These are phyloP conservation scores for Alternaria arbusti DNA, from an alignment of 2,329 filamentous ascomycete species.

Conservation along the genomic window DNA sequence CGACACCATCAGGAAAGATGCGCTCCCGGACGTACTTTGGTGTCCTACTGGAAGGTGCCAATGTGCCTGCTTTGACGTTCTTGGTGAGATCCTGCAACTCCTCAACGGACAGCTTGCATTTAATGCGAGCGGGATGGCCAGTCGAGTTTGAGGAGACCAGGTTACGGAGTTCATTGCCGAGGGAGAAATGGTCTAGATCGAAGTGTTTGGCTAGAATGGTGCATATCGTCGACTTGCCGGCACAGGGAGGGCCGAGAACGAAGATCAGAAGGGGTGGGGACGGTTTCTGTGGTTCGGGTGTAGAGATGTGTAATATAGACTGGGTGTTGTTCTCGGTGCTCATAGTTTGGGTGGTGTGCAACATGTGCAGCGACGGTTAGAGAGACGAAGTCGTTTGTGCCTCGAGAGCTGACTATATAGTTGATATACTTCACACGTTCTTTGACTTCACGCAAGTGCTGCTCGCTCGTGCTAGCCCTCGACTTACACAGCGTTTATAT, in stretches of 20 bases:
- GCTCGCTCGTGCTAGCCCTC: not conserved
- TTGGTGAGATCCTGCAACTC: conserved; percentile 3
- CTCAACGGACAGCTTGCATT: not conserved
- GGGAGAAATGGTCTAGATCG: conserved; percentile 14
- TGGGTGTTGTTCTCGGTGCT: not conserved
- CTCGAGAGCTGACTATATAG: not conserved
- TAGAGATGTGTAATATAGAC: not conserved
- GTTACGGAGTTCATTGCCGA: conserved; percentile 15
- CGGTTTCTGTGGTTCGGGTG: not conserved
- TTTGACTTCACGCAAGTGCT: not conserved
- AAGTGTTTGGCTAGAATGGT: conserved; percentile 4
- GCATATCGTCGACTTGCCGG: conserved; percentile 19
- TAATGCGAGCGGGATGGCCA: conserved; percentile 4
- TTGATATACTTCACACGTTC: not conserved
- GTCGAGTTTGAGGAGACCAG: conserved; percentile 7
- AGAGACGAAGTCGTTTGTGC: not conserved
- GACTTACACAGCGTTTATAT: not conserved
- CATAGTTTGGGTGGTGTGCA: not conserved
- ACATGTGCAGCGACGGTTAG: not conserved
- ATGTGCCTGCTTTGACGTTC: conserved; percentile 7
- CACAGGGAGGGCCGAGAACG: conserved; percentile 16
- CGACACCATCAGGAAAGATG: conserved; percentile 3
- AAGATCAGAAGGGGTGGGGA: conserved; percentile 8
- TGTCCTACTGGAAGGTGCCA: conserved; percentile 6
- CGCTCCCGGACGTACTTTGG: conserved; percentile 12